Conservation (phyloP, 331 rosid species). For the Quercus tomentella region DNA sequence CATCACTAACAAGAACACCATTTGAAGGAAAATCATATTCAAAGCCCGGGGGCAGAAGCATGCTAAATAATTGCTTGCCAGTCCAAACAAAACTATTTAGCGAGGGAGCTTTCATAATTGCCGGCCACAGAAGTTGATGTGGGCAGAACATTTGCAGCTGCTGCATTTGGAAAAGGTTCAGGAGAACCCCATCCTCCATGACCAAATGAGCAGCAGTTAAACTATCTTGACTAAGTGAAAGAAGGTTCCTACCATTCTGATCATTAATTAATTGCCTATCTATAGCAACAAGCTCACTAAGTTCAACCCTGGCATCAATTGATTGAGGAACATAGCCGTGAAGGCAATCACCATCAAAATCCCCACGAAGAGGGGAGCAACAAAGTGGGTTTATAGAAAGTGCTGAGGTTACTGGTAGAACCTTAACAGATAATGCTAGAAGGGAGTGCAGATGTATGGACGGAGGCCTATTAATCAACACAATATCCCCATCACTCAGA, state of each 20-base stretch:
- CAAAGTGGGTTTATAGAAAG: constrained; percentile 82
- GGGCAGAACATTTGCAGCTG: constrained; percentile 70
- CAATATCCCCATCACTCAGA: constrained; percentile 64
- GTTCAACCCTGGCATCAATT: constrained; percentile 70
- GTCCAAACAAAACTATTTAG: constrained; percentile 53
- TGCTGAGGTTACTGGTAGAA: constrained; percentile 67
- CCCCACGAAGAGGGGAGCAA: constrained; percentile 93
- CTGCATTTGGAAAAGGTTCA: constrained; percentile 67
- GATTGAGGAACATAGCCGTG: constrained; percentile 95
- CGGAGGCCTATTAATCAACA: constrained; percentile 93
- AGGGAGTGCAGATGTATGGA: constrained; percentile 94
- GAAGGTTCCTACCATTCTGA: constrained; percentile 85
- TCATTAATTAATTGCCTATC: constrained; percentile 75
- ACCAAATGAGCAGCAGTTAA: constrained; percentile 80
- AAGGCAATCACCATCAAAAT: constrained; percentile 98
- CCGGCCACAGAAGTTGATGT: constrained; percentile 35
- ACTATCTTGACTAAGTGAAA: constrained; percentile 90
- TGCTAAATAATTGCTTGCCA: constrained; percentile 82
- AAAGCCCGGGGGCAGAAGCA: constrained; percentile 70
- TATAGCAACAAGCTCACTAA: constrained; percentile 73
- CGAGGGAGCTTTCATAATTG: constrained; percentile 59
- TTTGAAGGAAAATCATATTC: constrained; percentile 50
- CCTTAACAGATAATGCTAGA: constrained; percentile 58
- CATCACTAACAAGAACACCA: constrained; percentile 44
- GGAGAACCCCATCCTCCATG: constrained; percentile 50